These are phyloP conservation scores for Arachnomyces sp. DNA, from an alignment of 2,329 filamentous ascomycete genomes.

Conservation along the genomic window DNA sequence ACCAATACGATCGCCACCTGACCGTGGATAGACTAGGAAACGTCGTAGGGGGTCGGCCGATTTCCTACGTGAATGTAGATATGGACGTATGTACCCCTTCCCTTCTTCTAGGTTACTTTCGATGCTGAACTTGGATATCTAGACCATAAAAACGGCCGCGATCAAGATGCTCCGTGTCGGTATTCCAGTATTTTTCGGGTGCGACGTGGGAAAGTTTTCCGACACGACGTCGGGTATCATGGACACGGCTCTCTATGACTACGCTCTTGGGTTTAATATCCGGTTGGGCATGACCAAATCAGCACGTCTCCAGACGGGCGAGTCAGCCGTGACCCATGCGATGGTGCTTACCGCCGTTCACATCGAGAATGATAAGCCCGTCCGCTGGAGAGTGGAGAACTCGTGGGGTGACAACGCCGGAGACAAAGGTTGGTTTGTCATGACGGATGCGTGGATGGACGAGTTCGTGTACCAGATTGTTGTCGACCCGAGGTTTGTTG, in stretches of 20 bases:
- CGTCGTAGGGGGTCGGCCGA: constrained; percentile 64
- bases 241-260: constrained; percentile 70
- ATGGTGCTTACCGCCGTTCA: constrained; percentile 89
- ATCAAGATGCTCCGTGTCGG: constrained; percentile 72
- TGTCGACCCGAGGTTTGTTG: constrained; percentile 63
- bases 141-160: constrained; percentile 62
- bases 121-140: background rate
- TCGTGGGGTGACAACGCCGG: constrained; percentile 67
- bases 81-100: constrained; percentile 42
- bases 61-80: constrained; percentile 77
- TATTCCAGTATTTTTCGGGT: constrained; percentile 80
- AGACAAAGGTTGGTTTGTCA: constrained; percentile 79
- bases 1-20: constrained; percentile 63
- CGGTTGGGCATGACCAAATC: constrained; percentile 67
- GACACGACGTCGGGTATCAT: constrained; percentile 64
- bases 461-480: constrained; percentile 82
- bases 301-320: constrained; percentile 63
- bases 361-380: constrained; percentile 58
- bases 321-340: constrained; percentile 81
- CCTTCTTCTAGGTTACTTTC: background rate
- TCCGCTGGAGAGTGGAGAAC: constrained; percentile 83
- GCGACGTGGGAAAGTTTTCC: constrained; percentile 77
- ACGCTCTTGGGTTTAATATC: constrained; percentile 76
- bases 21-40: constrained; percentile 76
- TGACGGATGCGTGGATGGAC: constrained; percentile 74